Conservation (phyloP, 306 rosid genomes). For the Ziziphus jujuba region DNA sequence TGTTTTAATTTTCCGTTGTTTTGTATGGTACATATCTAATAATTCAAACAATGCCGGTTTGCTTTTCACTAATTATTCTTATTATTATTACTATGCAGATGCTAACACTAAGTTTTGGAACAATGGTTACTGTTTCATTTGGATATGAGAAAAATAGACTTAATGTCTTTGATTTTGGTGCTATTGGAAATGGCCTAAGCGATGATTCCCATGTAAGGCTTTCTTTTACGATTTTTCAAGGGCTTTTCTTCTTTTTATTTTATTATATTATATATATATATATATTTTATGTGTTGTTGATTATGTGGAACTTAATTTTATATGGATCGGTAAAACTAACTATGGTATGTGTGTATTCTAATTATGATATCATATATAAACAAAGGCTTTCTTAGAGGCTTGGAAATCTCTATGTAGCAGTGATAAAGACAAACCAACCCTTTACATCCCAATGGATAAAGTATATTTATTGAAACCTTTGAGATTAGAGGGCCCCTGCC, state of each 20-base stretch:
- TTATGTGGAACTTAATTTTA: not conserved
- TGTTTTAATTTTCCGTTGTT: too few species aligned
- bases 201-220: conserved; percentile 10
- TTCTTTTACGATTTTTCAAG: too few species aligned
- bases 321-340: too few species aligned
- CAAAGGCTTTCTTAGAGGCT: conserved; percentile 39
- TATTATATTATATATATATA: not conserved
- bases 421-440: not conserved
- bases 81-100: too few species aligned
- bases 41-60: too few species aligned
- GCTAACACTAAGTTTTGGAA: not conserved
- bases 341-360: too few species aligned
- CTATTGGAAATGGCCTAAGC: not conserved
- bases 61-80: too few species aligned
- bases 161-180: conserved; percentile 14
- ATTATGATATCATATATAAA: not conserved
- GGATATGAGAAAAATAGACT: not conserved
- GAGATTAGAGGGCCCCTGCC: conserved; percentile 35
- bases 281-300: not conserved
- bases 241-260: not conserved
- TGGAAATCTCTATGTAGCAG: conserved; percentile 40
- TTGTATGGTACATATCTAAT: too few species aligned
- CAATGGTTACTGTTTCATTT: not conserved
- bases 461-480: conserved; percentile 10
- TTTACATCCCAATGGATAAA: conserved; percentile 23